Base-by-base conservation (phyloP, 805 yeast species). In the Candida gorgasii region DNA sequence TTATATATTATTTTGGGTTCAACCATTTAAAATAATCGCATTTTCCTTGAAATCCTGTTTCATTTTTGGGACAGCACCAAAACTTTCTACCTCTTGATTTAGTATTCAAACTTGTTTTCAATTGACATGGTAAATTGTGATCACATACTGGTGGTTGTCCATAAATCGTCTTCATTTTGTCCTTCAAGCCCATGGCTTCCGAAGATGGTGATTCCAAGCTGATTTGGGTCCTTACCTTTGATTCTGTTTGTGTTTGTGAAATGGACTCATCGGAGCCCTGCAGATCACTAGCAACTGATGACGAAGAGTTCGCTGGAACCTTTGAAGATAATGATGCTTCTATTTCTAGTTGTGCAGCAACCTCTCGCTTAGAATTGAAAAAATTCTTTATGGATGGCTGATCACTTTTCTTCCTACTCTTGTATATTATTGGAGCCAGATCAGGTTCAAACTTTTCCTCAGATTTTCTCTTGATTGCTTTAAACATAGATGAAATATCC, bases 401-500 rank as follows among this genome's bases (percentile, higher is more conserved):
- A 18, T 36, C 16, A 19, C 20, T 22, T 22, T 40, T 16, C 44
- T 46, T 27, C 31, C 39, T 28, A 61, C 47, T 43, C 58, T 57
- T 12, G 40, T 51, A 45, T 52, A 55, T 38, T 18, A 52, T 14
- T 26, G 45, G 50, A 20, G 31, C 36, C 40, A 39, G 48, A 26
- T 46, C 45, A n/a, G 39, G 16, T 26, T 34, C 32, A 27, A 34
- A 17, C 15, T 32, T 28, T n/a, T 37, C 39, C 5, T 35, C 47
- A 4, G 37, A 18, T 28, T 49, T 46, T 28, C 47, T 37, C 15
- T 40, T 44, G 15, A 28, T 37, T 4, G 28, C n/a, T 16, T 33
- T 36, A 41, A 69, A 69, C 51, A 68, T 50, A 13, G 47, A 40
- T 3, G 68, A 57, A 6, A 69, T 69, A 45, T 69, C 74, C 26